These are phyloP conservation scores for Graphiopsis chlorocephala DNA, from an alignment of 2,329 filamentous ascomycete genomes.

Conservation along the genomic window DNA sequence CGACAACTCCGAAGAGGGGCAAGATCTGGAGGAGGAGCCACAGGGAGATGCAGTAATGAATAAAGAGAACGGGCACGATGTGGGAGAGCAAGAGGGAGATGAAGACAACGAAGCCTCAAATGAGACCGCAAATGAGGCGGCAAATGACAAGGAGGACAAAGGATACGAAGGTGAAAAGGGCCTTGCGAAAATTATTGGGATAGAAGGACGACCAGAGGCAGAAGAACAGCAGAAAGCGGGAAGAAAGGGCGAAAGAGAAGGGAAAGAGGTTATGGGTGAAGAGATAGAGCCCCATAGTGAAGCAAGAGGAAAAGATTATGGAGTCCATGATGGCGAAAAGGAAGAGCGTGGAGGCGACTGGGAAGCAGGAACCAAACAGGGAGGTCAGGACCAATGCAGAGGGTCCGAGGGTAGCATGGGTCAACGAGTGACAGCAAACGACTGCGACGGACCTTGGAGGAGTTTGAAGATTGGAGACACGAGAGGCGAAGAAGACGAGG, in stretches of 20 bases:
- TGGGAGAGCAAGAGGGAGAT: neutral
- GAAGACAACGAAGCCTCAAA: neutral
- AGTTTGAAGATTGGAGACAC: neutral
- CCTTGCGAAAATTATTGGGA: neutral
- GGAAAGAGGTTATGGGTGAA: neutral
- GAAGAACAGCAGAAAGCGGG: neutral
- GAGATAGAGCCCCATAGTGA: neutral
- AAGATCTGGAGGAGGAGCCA: neutral
- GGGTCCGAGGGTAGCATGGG: neutral
- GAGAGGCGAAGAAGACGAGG: neutral
- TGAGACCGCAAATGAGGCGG: neutral
- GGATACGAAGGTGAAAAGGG: neutral
- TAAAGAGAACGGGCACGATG: neutral
- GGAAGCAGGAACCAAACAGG: too few species aligned
- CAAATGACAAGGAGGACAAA: neutral
- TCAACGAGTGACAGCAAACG: neutral
- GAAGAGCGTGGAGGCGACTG: neutral
- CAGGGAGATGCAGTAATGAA: neutral
- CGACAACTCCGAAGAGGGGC: neutral
- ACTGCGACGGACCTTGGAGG: neutral
- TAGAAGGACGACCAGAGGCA: neutral
- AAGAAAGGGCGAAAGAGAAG: neutral
- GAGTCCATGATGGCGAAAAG: neutral
- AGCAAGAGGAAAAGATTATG: neutral
- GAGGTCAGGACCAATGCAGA: neutral